These are phyloP conservation scores for Microbotryomycetes sp. DNA, from an alignment of 1,284 basidiomycete species.

Conservation along the genomic window DNA sequence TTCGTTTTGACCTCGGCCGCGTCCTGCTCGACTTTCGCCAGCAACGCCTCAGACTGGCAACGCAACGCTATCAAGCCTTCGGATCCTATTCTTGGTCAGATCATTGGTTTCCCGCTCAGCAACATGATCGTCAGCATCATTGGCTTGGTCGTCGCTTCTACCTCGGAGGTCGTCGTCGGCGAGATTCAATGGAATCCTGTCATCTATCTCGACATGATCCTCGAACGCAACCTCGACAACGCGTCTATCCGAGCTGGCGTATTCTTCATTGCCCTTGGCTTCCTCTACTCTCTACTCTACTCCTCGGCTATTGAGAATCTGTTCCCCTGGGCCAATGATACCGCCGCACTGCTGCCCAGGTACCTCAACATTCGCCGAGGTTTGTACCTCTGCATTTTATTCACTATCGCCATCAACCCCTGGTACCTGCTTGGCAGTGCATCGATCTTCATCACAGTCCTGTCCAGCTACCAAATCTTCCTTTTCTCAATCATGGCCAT, in stretches of 20 bases:
- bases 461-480: slow-evolving; percentile 29
- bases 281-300: slow-evolving; percentile 34
- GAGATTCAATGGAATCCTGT: slow-evolving; percentile 21
- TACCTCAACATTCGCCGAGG: slow-evolving; percentile 4
- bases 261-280: slow-evolving; percentile 20
- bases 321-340: slow-evolving; percentile 34
- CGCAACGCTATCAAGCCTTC: slow-evolving; percentile 30
- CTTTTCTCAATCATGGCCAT: slow-evolving; percentile 19
- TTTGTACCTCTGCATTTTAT: slow-evolving; percentile 12
- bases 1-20: slow-evolving; percentile 18
- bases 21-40: slow-evolving; percentile 13
- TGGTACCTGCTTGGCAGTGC: slow-evolving; percentile 23
- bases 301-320: slow-evolving; percentile 39
- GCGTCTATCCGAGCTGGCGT: slow-evolving; percentile 6
- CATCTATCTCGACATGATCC: slow-evolving; percentile 3
- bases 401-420: slow-evolving; percentile 6
- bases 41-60: slow-evolving; percentile 22
- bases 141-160: slow-evolving; percentile 17
- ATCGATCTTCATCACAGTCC: slow-evolving; percentile 17
- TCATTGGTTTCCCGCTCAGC: slow-evolving; percentile 22
- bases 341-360: neutral
- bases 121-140: slow-evolving; percentile 11
- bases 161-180: slow-evolving; percentile 7
- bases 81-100: slow-evolving; percentile 35
- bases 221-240: slow-evolving; percentile 13